Percentiles rank a stretch among this genome's conserved stretches.
Evolutionary conservation across 768 basidiomycete species (phyloP).

Genomic region (Boletus vinaceobasis): DNA sequence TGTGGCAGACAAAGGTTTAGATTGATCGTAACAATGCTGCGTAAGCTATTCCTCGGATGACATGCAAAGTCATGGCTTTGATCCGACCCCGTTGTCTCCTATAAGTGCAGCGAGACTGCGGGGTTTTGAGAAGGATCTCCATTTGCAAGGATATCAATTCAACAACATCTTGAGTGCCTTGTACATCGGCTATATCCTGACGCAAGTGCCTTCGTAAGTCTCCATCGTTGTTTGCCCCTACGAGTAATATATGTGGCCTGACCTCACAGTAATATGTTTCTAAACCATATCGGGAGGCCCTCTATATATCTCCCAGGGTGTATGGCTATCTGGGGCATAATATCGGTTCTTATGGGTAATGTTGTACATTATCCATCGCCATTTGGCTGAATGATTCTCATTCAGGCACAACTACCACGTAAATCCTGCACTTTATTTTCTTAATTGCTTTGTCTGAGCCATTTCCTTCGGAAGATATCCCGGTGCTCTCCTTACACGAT

Average conservation of each 20-base stretch:
- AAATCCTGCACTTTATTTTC: neutral
- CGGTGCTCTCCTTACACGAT: conserved; percentile 64
- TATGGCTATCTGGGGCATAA: conserved; percentile 70
- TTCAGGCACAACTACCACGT: conserved; percentile 43
- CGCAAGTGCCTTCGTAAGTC: conserved; percentile 75
- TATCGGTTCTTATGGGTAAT: conserved; percentile 53
- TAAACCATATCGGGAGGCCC: conserved; percentile 64
- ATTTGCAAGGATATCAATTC: conserved; percentile 59
- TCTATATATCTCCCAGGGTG: conserved; percentile 64
- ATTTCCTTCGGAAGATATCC: conserved; percentile 45
- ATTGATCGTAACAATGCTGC: conserved; percentile 72
- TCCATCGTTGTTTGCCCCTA: neutral
- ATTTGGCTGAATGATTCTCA: neutral
- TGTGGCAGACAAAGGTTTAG: conserved; percentile 25
- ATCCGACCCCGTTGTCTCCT: neutral
- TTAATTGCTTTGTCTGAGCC: neutral
- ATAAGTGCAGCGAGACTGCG: conserved; percentile 66
- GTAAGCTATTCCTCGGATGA: conserved; percentile 34
- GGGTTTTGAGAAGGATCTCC: conserved; percentile 68
- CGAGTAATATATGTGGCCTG: neutral
- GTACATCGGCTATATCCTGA: conserved; percentile 70
- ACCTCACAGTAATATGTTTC: conserved; percentile 60
- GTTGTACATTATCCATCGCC: neutral
- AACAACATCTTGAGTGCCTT: conserved; percentile 64
- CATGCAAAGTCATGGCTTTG: neutral